These are phyloP conservation scores for Pezicula neosporulosa DNA, from an alignment of 2,329 filamentous ascomycete genomes.

Conservation along the genomic window DNA sequence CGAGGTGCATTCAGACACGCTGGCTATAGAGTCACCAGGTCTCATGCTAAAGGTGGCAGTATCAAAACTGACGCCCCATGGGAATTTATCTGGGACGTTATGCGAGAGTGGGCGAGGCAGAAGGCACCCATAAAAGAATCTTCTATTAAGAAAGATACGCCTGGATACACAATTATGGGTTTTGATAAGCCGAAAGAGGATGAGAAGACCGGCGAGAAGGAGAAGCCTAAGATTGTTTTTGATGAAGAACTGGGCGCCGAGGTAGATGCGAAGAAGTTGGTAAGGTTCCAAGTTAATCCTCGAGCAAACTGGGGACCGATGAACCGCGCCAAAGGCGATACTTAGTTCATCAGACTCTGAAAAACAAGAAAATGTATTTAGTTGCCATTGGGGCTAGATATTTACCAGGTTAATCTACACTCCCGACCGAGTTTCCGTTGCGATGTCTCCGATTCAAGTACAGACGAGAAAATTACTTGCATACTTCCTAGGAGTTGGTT, in stretches of 20 bases:
- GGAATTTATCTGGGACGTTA: conserved; percentile 85
- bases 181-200: conserved; percentile 26
- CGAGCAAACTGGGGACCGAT: conserved; percentile 87
- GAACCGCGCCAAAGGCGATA: conserved; percentile 26
- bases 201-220: conserved; percentile 25
- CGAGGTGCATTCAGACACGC: conserved; percentile 77
- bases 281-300: conserved; percentile 89
- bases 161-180: conserved; percentile 68
- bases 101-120: conserved; percentile 87
- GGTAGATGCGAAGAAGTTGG: conserved; percentile 62
- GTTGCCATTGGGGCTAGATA: not conserved
- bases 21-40: conserved; percentile 80
- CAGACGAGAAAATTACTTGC: too few species aligned
- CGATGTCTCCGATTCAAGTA: too few species aligned
- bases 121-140: conserved; percentile 73
- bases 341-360: not conserved
- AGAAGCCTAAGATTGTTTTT: conserved; percentile 57
- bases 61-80: conserved; percentile 94
- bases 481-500: too few species aligned
- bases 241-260: conserved; percentile 76
- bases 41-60: conserved; percentile 84
- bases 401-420: too few species aligned
- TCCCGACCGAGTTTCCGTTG: too few species aligned
- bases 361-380: not conserved
- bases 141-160: conserved; percentile 64